Evolutionary conservation across 2,329 filamentous ascomycete species (phyloP), one percentile per base, ranked within the genome.

Genomic region (Botrytis byssoidea): DNA sequence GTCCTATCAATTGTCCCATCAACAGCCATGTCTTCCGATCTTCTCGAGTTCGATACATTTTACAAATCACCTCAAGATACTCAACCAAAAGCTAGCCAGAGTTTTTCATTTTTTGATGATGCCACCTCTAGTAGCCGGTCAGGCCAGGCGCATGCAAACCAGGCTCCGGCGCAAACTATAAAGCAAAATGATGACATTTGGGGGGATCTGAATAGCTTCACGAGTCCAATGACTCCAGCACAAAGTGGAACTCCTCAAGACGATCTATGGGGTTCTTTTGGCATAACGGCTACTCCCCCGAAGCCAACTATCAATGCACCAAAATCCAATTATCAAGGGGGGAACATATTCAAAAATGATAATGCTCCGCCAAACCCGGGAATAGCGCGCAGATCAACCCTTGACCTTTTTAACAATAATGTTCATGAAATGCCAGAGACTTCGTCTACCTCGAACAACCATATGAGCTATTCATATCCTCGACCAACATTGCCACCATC

Each of bases 11-110:
- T 64, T 40, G 32, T 46, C 51, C 29, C 29, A 57, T 69, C 66
- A 42, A 57, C 48, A 32, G n/a, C 35, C 35, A 91, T 91, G 89
- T 91, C 89, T 77, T 88, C 89, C 75, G 89, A 91, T 81, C 86
- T 91, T 73, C 89, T 91, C 79, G 88, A 89, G 77, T 90, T 91
- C 77, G 88, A 87, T 78, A 84, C 83, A 77, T 83, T 85, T 76
- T 84, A 86, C 70, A 77, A 77, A 74, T 75, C 82, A 74, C 79
- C 83, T 44, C 77, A 77, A 64, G 77, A 78, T n/a, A 75, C 77
- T 25, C 79, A 81, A 66, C 76, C 78, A n/a, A 75, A 69, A 55
- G 73, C 77, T 25, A 74, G 74, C 51, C 78, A 79, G 55, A 76
- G 79, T 61, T 73, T 79, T 25, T 75, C 75, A 8, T 76, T 78